phyloP scores from a whole-genome alignment of 164 flowering plant species.

The Cinnamomum chago region DNA sequence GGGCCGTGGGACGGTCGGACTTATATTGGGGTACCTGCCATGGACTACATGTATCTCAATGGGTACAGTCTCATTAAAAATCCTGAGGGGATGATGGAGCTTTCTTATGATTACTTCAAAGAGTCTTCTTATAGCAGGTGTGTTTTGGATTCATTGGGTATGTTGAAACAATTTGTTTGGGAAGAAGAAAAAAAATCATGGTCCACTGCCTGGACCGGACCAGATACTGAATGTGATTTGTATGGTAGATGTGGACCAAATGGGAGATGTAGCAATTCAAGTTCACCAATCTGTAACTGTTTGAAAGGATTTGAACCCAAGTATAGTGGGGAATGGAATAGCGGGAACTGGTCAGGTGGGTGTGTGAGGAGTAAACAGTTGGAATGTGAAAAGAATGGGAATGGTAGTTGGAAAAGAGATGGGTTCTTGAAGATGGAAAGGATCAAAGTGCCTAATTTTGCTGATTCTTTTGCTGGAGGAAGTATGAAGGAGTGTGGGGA shows the following conservation, averaged over 20 bases:
- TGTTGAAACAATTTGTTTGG: not conserved
- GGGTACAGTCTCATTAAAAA: not conserved
- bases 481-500: not conserved
- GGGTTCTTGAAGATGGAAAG: constrained; percentile 1
- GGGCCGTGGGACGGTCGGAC: not conserved
- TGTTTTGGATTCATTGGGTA: not conserved
- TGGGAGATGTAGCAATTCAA: constrained; percentile 12
- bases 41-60: not conserved
- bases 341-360: constrained; percentile 15
- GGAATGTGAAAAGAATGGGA: constrained; percentile 12
- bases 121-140: not conserved
- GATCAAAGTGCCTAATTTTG: constrained; percentile 11
- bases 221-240: not conserved
- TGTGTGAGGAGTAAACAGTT: constrained; percentile 15
- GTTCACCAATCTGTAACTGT: constrained; percentile 13
- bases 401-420: not conserved
- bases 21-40: not conserved
- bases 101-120: not conserved
- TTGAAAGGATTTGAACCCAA: constrained; percentile 14
- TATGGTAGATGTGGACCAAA: constrained; percentile 15
- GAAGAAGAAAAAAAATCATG: not conserved
- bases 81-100: not conserved
- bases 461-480: not conserved
- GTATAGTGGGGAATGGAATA: constrained; percentile 1
- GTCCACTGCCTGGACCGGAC: not conserved